phyloP scores from a whole-genome alignment of 2,329 filamentous ascomycete genomes.

The Pseudofabraea citricarpa region DNA sequence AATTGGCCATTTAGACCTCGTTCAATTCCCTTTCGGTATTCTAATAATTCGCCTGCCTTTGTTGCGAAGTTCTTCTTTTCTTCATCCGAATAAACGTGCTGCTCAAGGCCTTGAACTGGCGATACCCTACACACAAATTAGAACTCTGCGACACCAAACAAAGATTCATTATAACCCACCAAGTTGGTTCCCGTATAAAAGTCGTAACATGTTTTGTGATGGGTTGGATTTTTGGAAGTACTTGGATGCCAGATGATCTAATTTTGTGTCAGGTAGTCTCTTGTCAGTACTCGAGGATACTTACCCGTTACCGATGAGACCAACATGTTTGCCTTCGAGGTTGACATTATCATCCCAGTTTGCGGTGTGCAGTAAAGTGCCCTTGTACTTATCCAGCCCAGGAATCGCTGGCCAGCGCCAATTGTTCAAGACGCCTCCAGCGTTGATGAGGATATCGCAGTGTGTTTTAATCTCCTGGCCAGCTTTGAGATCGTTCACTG shows the following conservation, averaged over 20 bases:
- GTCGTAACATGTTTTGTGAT: constrained; percentile 36
- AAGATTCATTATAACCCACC: too few species aligned
- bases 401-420: constrained; percentile 44
- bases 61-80: constrained; percentile 36
- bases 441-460: constrained; percentile 17
- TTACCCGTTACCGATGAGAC: constrained; percentile 39
- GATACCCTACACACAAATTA: too few species aligned
- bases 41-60: constrained; percentile 28
- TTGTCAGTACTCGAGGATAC: background rate
- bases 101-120: constrained; percentile 36
- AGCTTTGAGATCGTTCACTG: constrained; percentile 33
- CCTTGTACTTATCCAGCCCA: constrained; percentile 36
- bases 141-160: too few species aligned
- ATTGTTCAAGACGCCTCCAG: constrained; percentile 33
- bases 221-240: constrained; percentile 40
- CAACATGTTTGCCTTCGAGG: constrained; percentile 33
- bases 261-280: too few species aligned
- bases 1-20: constrained; percentile 35
- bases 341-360: constrained; percentile 37
- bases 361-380: constrained; percentile 38
- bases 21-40: constrained; percentile 40
- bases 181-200: constrained; percentile 44
- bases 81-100: constrained; percentile 35
- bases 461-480: constrained; percentile 11
- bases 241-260: constrained; percentile 38